Conservation (phyloP, 768 basidiomycete genomes). For the Naganishia vishniacii region DNA sequence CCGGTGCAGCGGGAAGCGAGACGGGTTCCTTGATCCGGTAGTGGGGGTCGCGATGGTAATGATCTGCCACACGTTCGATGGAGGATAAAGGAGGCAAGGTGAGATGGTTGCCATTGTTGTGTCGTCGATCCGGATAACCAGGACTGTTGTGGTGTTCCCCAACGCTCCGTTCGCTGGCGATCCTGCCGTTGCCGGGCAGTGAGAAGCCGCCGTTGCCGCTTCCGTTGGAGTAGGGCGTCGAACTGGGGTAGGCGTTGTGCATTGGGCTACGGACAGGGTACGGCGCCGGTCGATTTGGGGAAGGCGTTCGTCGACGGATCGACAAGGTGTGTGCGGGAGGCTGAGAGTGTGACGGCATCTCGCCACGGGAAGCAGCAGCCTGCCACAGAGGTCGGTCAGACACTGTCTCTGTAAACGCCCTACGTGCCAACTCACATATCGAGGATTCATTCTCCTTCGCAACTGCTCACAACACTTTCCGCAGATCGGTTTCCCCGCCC, state of each 20-base stretch:
- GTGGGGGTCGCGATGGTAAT: conserved; percentile 1
- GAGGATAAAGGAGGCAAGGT: conserved; percentile 11
- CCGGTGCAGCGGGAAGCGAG: background rate
- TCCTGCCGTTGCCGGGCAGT: background rate
- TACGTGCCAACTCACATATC: conserved; percentile 15
- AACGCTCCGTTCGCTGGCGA: background rate
- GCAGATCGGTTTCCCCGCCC: conserved; percentile 25
- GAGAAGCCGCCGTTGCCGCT: background rate
- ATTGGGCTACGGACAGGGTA: background rate
- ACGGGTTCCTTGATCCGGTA: conserved; percentile 11
- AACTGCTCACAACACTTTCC: conserved; percentile 27
- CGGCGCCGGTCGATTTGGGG: background rate
- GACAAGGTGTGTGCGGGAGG: background rate
- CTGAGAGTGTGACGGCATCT: background rate
- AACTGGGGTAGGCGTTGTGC: background rate
- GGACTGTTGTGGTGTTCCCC: background rate
- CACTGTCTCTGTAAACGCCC: background rate
- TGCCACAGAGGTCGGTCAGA: background rate
- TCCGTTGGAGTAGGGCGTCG: background rate
- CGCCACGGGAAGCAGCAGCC: background rate
- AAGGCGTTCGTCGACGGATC: background rate
- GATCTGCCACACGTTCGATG: conserved; percentile 19
- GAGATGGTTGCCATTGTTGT: background rate
- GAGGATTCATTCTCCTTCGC: conserved; percentile 27
- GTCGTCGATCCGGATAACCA: background rate